These are phyloP conservation scores for Nicotiana undulata DNA, from an alignment of 257 asterid genomes.

Conservation along the genomic window DNA sequence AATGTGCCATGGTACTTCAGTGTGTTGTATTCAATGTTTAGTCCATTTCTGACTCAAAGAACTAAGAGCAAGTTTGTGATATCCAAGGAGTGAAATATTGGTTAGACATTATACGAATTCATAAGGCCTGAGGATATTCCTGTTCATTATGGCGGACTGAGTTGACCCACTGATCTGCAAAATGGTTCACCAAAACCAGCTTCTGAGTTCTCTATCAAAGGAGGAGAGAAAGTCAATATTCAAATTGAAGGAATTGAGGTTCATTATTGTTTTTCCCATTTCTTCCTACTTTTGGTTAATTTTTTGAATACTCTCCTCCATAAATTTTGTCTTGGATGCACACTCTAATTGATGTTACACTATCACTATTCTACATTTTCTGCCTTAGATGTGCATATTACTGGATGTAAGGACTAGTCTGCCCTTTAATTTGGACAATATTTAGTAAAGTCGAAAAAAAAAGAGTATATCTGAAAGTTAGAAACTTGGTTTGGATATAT, in stretches of 20 bases:
- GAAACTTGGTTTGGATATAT: too few species aligned
- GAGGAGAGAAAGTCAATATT: constrained; percentile 88
- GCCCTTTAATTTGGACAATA: too few species aligned
- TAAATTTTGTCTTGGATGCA: not conserved
- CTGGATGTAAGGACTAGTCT: too few species aligned
- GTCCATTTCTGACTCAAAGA: too few species aligned
- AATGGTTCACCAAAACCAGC: constrained; percentile 75
- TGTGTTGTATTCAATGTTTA: too few species aligned
- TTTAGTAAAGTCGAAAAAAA: too few species aligned
- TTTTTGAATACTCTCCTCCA: not conserved
- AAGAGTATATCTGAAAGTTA: too few species aligned
- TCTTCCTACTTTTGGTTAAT: too few species aligned
- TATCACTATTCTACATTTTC: not conserved
- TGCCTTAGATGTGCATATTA: not conserved
- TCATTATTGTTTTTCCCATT: not conserved
- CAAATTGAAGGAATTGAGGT: constrained; percentile 99
- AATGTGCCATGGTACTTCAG: too few species aligned
- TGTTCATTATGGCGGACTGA: constrained; percentile 80
- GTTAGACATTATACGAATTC: constrained; percentile 80
- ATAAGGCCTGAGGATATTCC: constrained; percentile 79
- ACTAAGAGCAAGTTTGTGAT: constrained; percentile 92
- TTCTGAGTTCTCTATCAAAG: constrained; percentile 76
- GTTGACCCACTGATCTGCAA: constrained; percentile 49
- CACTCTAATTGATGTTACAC: not conserved
- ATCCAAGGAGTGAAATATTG: constrained; percentile 82